A percentile compares a stretch with the other conserved stretches of the same genome.
Evolutionary conservation across 108 stramenopile genomes (phyloP).

Genomic region (Cyclotella distinguenda): DNA sequence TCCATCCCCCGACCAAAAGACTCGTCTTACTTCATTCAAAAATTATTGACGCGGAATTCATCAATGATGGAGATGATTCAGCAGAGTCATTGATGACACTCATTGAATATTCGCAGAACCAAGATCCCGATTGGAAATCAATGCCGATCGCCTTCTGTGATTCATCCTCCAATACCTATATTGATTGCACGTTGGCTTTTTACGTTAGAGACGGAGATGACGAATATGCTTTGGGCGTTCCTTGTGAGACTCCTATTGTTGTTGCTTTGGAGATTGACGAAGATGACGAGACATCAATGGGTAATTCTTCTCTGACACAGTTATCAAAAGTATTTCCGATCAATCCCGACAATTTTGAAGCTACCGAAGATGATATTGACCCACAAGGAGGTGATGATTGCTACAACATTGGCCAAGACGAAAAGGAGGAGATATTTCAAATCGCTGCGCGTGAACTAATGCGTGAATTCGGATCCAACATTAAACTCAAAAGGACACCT

Average conservation of each 20-base stretch:
- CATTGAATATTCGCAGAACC: conserved; percentile 45
- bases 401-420: conserved; percentile 16
- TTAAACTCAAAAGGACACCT: conserved; percentile 39
- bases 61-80: neutral
- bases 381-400: neutral
- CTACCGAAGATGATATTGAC: neutral
- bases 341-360: conserved; percentile 22
- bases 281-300: neutral
- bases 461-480: conserved; percentile 27
- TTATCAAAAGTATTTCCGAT: conserved; percentile 35
- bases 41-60: conserved; percentile 44
- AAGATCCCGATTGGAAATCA: conserved; percentile 47
- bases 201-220: conserved; percentile 27
- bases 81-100: conserved; percentile 7
- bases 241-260: conserved; percentile 39
- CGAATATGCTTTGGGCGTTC: conserved; percentile 39
- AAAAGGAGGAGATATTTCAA: conserved; percentile 44
- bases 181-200: conserved; percentile 48
- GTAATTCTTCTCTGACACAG: conserved; percentile 7
- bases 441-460: conserved; percentile 37
- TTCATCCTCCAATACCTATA: conserved; percentile 27
- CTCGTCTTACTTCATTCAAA: neutral
- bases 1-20: neutral
- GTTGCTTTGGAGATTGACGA: conserved; percentile 32
- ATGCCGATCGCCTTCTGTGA: conserved; percentile 49